Conservation (phyloP, 768 basidiomycete species). For the Suillus cothurnatus region DNA sequence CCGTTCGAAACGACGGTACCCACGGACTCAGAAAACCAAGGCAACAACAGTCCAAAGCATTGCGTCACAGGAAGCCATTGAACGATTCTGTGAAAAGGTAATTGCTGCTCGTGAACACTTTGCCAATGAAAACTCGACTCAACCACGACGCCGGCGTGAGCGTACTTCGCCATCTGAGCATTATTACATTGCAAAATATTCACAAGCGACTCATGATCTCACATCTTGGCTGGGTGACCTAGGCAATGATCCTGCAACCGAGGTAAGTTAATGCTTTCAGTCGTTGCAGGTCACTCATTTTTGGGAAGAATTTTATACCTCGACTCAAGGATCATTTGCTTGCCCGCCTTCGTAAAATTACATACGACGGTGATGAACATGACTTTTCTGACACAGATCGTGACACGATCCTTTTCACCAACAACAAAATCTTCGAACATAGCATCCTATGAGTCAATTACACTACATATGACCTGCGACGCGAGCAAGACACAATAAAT, state of each 20-base stretch:
- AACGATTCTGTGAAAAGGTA: slow-evolving; percentile 21
- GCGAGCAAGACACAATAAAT: slow-evolving; percentile 26
- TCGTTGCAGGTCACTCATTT: too few relatives aligned
- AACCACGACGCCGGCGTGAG: background rate
- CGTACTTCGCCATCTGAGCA: slow-evolving; percentile 12
- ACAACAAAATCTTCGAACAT: slow-evolving; percentile 37
- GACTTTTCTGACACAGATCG: too few relatives aligned
- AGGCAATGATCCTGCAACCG: too few relatives aligned
- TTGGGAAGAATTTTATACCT: too few relatives aligned
- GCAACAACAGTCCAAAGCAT: slow-evolving; percentile 28
- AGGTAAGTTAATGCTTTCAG: too few relatives aligned
- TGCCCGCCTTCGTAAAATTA: too few relatives aligned
- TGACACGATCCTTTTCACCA: too few relatives aligned
- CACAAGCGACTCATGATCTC: too few relatives aligned
- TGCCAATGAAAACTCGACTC: background rate
- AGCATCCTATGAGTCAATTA: slow-evolving; percentile 33
- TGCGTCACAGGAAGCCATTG: slow-evolving; percentile 20
- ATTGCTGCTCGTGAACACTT: slow-evolving; percentile 1
- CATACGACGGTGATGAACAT: too few relatives aligned
- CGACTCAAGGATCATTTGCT: too few relatives aligned
- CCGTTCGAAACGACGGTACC: slow-evolving; percentile 38
- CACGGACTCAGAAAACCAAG: slow-evolving; percentile 35
- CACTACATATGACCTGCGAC: slow-evolving; percentile 32
- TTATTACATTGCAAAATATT: slow-evolving; percentile 23
- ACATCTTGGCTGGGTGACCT: too few relatives aligned